Evolutionary conservation across 495 filamentous ascomycete species (phyloP), one percentile per base, ranked within the genome.

Genomic region (Neurospora cerealis): DNA sequence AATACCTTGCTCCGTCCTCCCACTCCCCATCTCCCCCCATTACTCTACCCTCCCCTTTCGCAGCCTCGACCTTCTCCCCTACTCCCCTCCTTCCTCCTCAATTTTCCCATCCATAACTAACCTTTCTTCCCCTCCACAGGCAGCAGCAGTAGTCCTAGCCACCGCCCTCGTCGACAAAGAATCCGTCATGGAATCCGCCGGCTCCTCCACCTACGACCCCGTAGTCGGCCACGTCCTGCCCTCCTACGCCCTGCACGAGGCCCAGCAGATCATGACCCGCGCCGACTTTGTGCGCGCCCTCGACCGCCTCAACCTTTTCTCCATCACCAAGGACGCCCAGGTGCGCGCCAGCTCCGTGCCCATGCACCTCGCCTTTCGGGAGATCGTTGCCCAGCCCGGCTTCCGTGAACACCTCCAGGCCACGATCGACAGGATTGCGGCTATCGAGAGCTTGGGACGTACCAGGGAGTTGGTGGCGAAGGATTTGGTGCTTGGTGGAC

Each of bases 271-370:
- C 77, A 99, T 99, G 96, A 99, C 96, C 10, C 88, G 96, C 39
- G 90, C 93, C 24, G 96, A 98, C 78, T 99, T 99, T 80, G 94
- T 99, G 78, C 90, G 95, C 75, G 87, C 89, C 69, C 94, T 97
- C 78, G 96, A 99, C 80, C 91, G 96, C 73, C 88, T 95, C 71
- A 98, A 98, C 78, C 88, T 99, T 69, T 98, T 99, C 83, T 97
- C 93, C 40, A 98, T 99, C 78, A 94, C 95, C 74, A 93, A 90
- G 38, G 87, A 89, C 36, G 93, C 94, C 38, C 91, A 91, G 84
- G 96, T 99, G 1, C 90, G 96, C 28, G 96, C 96, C 6, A 94
- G 97, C 82, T 94, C 91, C 5, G 96, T 98, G 42, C 96, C 96
- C 11, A 99, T 99, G 96, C 93, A 95, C 82, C 89, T 89, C 54